Percentiles rank a stretch among this genome's conserved stretches.
These are phyloP conservation scores for Chlorella sorokiniana DNA, from an alignment of 139 green algal genomes.

Conservation along the genomic window DNA sequence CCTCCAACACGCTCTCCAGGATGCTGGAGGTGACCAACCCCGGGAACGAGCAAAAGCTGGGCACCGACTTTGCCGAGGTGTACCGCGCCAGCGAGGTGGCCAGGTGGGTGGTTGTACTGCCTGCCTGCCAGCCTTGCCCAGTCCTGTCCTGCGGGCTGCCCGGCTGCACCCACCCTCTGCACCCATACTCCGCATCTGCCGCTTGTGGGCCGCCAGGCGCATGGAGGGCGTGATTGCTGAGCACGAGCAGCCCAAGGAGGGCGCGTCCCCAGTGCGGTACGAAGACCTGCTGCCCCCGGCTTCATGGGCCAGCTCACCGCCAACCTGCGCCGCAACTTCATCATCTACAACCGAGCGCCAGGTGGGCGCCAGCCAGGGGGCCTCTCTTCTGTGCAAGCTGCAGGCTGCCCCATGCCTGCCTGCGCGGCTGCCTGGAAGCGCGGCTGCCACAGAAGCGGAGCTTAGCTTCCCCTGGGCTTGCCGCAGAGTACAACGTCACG, in stretches of 20 bases:
- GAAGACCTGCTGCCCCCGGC: neutral
- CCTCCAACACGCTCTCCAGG: constrained; percentile 22
- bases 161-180: too few relatives aligned
- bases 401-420: too few relatives aligned
- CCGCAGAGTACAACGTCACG: constrained; percentile 50
- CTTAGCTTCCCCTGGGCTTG: neutral
- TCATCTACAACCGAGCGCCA: constrained; percentile 41
- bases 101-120: neutral
- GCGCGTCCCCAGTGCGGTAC: neutral
- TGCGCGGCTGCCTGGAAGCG: too few relatives aligned
- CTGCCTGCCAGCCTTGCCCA: neutral
- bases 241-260: too few relatives aligned
- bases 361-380: neutral
- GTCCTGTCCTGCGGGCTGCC: neutral
- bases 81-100: constrained; percentile 32
- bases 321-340: constrained; percentile 49
- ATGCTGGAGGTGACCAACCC: constrained; percentile 53
- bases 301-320: constrained; percentile 28
- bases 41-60: neutral
- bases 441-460: neutral
- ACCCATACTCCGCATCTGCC: too few relatives aligned
- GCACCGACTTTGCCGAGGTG: constrained; percentile 43
- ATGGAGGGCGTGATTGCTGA: too few relatives aligned
- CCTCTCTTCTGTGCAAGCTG: neutral
- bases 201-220: too few relatives aligned